A percentile compares a stretch with the other conserved stretches of the same genome.
Conservation (phyloP, 164 flowering plant species). For the Sextonia rubra region DNA sequence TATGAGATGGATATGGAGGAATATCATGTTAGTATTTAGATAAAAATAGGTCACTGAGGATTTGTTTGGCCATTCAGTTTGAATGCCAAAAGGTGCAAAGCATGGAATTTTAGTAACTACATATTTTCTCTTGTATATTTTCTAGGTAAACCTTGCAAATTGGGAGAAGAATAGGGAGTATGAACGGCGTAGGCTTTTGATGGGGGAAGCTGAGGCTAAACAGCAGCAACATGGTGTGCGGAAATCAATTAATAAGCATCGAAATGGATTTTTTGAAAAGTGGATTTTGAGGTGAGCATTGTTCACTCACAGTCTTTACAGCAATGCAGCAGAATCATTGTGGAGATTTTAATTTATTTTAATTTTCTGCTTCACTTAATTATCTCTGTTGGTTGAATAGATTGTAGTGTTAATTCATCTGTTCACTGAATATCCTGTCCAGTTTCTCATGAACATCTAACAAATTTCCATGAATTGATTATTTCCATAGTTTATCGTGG, state of each 20-base stretch:
- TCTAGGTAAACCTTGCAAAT: conserved; percentile 47
- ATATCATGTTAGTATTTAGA: conserved; percentile 51
- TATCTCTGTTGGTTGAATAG: too few species aligned
- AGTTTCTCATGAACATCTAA: background rate
- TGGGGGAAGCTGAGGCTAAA: conserved; percentile 70
- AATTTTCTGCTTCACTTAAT: too few species aligned
- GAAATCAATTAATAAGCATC: conserved; percentile 42
- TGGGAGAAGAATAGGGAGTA: conserved; percentile 78
- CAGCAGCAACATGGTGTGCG: conserved; percentile 47
- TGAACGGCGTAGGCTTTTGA: conserved; percentile 61
- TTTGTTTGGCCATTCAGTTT: conserved; percentile 1
- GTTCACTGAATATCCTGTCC: too few species aligned
- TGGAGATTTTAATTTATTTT: background rate
- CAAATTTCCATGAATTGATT: too few species aligned
- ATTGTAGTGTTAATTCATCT: too few species aligned
- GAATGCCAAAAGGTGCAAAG: background rate
- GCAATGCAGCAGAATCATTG: background rate
- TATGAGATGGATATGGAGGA: conserved; percentile 89
- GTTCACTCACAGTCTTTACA: background rate
- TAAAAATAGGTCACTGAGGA: background rate
- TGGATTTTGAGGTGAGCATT: conserved; percentile 52
- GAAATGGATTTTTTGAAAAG: conserved; percentile 39
- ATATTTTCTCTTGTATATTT: background rate
- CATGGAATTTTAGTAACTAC: background rate
- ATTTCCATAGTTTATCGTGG: too few species aligned